Conservation (phyloP, 2,329 filamentous ascomycete species). For the Biscogniauxia mediterranea region DNA sequence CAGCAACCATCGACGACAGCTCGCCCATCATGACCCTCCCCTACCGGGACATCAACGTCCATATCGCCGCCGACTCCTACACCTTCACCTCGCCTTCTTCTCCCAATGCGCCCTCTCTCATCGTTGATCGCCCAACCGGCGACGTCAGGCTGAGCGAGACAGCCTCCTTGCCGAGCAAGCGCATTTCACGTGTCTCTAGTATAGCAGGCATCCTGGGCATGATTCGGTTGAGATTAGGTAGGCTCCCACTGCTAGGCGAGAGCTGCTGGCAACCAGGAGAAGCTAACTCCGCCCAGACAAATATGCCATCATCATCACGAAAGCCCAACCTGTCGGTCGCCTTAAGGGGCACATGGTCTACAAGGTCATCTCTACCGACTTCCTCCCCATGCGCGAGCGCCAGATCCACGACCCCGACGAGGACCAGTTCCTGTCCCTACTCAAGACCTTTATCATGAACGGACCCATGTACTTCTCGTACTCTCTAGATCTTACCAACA, state of each 20-base stretch:
- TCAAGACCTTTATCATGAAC: constrained; percentile 77
- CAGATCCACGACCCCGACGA: constrained; percentile 90
- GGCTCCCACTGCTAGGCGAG: constrained; percentile 22
- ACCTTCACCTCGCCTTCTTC: constrained; percentile 95
- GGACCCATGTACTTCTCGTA: constrained; percentile 98
- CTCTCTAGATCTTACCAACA: constrained; percentile 93
- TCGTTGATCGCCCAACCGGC: constrained; percentile 88
- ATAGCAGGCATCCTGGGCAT: constrained; percentile 93
- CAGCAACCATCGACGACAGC: constrained; percentile 10
- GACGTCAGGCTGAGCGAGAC: constrained; percentile 85
- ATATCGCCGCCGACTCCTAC: constrained; percentile 88
- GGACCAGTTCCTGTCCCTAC: constrained; percentile 80
- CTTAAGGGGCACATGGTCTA: constrained; percentile 96
- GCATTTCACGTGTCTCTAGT: constrained; percentile 74
- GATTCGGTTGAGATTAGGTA: constrained; percentile 89
- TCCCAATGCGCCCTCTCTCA: constrained; percentile 80
- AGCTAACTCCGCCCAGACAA: constrained; percentile 59
- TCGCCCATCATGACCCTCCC: constrained; percentile 50
- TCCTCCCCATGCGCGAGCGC: constrained; percentile 89
- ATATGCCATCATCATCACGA: constrained; percentile 95
- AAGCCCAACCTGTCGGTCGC: constrained; percentile 84
- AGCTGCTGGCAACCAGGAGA: not conserved
- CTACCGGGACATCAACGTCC: constrained; percentile 96
- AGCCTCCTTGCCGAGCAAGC: constrained; percentile 70
- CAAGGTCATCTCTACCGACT: constrained; percentile 86